Evolutionary conservation across 495 filamentous ascomycete species (phyloP), one percentile per base, ranked within the genome.

Genomic region (Umbilicaria muhlenbergii): DNA sequence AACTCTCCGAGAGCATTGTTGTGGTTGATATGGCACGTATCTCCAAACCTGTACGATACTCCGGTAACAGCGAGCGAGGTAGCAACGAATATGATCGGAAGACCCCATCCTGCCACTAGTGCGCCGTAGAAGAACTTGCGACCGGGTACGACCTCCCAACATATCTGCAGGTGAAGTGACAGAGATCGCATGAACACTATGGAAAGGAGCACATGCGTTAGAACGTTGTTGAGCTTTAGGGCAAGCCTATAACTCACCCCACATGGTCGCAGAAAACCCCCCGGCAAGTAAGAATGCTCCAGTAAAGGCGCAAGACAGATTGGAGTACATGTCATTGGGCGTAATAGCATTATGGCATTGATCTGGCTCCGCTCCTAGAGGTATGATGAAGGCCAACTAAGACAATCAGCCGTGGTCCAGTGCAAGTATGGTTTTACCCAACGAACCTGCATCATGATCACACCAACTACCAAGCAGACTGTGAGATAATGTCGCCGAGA

Each of bases 111-210:
- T 36, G 74, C 63, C 7, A 74, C 64, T 51, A 94, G 77, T 11
- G 92, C 77, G 48, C 71, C 72, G 73, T 83, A 86, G 78, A 95
- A 95, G 62, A 94, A 95, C 48, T 77, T 86, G 15, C 74, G 72
- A 3, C 91, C 92, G 7, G 92, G 79, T 5, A 89, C 76, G 15
- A 92, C 67, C 56, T 96, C 85, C 92, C 92, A 98, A 66, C 86
- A 94, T 37, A 98, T 94, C 62, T 96, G 92, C 11, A 98, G 74
- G 59, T 98, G 91, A 43, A 98, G 80, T 14, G 88, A 93, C 35
- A 95, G 58, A 3, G 91, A 82, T 40, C 91, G 78, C 37, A 95
- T 68, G 61, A 95, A 94, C 59, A 83, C 78, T 76, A 32, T 0
- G 13, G 16, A 14, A 21, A 16, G 42, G 3, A 53, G 21, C 24